phyloP scores from a whole-genome alignment of 2,329 filamentous ascomycete genomes.

The Aspergillus texensis region DNA sequence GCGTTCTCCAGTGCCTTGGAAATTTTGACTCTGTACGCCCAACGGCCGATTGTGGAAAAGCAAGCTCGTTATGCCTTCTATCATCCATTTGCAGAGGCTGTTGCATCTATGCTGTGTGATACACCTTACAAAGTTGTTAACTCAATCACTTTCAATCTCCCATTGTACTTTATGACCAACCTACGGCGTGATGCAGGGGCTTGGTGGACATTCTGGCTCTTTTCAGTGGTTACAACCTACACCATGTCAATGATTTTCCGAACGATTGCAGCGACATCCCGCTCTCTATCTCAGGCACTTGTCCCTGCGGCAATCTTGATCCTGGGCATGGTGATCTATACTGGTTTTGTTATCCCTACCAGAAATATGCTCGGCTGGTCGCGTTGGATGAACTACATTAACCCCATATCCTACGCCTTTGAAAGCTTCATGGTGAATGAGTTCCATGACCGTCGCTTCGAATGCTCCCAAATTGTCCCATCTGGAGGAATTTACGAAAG shows the following conservation, averaged over 20 bases:
- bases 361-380: constrained; percentile 76
- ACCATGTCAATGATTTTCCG: constrained; percentile 87
- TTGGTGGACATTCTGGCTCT: constrained; percentile 85
- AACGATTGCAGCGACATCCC: constrained; percentile 74
- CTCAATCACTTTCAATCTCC: constrained; percentile 73
- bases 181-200: constrained; percentile 71
- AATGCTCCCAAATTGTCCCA: constrained; percentile 50
- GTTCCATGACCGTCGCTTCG: constrained; percentile 67
- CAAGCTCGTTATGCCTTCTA: constrained; percentile 85
- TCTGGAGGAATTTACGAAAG: constrained; percentile 41
- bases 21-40: constrained; percentile 60
- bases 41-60: constrained; percentile 91
- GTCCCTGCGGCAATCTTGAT: constrained; percentile 58
- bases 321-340: constrained; percentile 49
- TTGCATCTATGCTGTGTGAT: constrained; percentile 82
- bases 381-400: constrained; percentile 79
- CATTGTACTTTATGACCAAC: constrained; percentile 86
- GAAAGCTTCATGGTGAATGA: constrained; percentile 83
- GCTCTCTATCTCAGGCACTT: constrained; percentile 63
- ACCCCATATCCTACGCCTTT: constrained; percentile 79
- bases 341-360: constrained; percentile 51
- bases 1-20: constrained; percentile 15
- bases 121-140: constrained; percentile 82
- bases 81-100: constrained; percentile 85
- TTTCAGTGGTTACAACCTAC: constrained; percentile 72